Evolutionary conservation across 2,329 filamentous ascomycete species (phyloP).

Genomic region (Colletotrichum orchidophilum): DNA sequence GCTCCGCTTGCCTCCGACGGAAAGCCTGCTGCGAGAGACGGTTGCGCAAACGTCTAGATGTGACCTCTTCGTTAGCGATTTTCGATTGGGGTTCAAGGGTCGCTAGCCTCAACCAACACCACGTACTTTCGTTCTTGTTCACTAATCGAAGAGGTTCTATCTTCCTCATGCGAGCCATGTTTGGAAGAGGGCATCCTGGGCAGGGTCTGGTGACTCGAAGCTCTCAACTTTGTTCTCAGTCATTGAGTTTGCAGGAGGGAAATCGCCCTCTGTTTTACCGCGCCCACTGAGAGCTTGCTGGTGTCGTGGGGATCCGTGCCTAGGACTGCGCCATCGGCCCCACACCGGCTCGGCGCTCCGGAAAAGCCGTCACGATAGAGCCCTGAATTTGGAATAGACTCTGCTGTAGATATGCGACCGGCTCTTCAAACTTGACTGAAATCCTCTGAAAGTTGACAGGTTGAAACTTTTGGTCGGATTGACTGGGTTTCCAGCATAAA

Average conservation of each 20-base stretch:
- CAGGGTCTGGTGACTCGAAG: neutral
- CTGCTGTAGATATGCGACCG: too few species aligned
- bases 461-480: neutral
- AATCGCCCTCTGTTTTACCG: neutral
- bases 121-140: conserved; percentile 23
- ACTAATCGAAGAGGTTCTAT: neutral
- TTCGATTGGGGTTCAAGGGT: neutral
- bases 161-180: neutral
- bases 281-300: neutral
- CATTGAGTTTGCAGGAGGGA: neutral
- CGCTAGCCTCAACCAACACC: neutral
- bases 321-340: neutral
- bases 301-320: neutral
- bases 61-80: neutral
- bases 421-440: neutral
- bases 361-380: neutral
- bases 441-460: neutral
- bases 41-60: conserved; percentile 43
- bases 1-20: conserved; percentile 42
- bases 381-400: too few species aligned
- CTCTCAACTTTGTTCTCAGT: neutral
- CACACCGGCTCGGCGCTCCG: neutral
- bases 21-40: conserved; percentile 44
- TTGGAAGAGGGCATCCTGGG: neutral
- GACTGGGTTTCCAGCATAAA: too few species aligned